A percentile compares a stretch with the other conserved stretches of the same genome.
Evolutionary conservation across 176 grass and related monocot species (phyloP).

Genomic region (Eragrostis nindensis): DNA sequence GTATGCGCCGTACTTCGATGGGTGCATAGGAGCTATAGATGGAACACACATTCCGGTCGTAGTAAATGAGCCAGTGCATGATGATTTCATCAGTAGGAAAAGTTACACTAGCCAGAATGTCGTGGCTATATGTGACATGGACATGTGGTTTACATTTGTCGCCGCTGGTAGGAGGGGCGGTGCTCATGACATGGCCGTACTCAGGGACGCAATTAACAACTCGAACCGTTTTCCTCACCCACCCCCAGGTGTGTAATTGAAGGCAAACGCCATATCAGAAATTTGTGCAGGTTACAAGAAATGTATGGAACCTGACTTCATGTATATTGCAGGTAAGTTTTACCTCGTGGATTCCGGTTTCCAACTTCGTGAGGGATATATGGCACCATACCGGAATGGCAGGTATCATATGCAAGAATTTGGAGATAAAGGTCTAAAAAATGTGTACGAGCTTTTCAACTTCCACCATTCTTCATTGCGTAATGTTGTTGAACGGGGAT

Average conservation of each 20-base stretch:
- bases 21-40: constrained; percentile 6
- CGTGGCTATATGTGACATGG: neutral
- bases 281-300: neutral
- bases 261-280: no score
- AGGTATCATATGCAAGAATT: no score
- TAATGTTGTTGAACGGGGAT: neutral
- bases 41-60: neutral
- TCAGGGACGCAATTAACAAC: no score
- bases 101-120: no score
- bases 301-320: no score
- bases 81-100: neutral
- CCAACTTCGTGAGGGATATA: no score
- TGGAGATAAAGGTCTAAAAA: no score
- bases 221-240: neutral
- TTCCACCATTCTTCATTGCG: neutral
- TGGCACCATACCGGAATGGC: no score
- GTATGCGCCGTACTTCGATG: neutral
- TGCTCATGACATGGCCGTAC: no score
- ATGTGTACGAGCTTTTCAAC: no score
- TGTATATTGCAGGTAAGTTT: neutral
- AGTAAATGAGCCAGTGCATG: neutral
- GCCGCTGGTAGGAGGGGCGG: neutral
- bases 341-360: neutral
- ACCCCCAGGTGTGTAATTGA: neutral
- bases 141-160: neutral